Base-by-base conservation (phyloP, 345 rosid genomes). In the Carallia pectinifolia region DNA sequence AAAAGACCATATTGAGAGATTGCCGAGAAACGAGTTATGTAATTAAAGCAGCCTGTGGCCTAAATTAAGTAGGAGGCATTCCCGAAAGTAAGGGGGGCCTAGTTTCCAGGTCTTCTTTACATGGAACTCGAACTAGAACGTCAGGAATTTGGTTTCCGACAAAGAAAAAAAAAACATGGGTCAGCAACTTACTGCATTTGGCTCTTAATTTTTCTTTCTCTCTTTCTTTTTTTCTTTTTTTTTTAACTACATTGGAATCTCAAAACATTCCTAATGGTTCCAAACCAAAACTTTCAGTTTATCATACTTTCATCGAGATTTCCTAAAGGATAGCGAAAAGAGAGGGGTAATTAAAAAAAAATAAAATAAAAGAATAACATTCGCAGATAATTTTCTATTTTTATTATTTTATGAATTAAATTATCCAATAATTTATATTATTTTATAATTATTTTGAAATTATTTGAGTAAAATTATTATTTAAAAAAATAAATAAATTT, bases 191-290 rank as follows among this genome's bases (percentile, higher is more conserved):
- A 1, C 9, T 40, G 2, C 3, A 40, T 40, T 40, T 40, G 48
- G 48, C 48, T 40, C 2, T 13, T 7, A 0, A 39, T 1, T 37
- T 36, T 36, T 36, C 38, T 39, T 39, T 39, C 8, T 6, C 8
- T 8, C 10, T 8, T 39, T 6, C 44, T 8, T 6, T 6, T 39
- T 9, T 12, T 44, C 12, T 44, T 3, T 3, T 12, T 0, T 44
- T 12, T 12, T 44, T 12, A 38, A 44, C 12, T 23, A 2, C 62
- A 19, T 52, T 61, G 74, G 58, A 70, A 65, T 37, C 37, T 7
- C 62, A 39, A 44, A 66, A 66, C 65, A 55, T 53, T 66, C 59
- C 27, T 50, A 67, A n/a, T 12, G 3, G 23, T 54, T 68, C 47
- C 64, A 58, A 34, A 62, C 34, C 64, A 64, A 34, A 37, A 39